Evolutionary conservation across 2,329 filamentous ascomycete genomes (phyloP).

Genomic region (Decorospora gaudefroyi): DNA sequence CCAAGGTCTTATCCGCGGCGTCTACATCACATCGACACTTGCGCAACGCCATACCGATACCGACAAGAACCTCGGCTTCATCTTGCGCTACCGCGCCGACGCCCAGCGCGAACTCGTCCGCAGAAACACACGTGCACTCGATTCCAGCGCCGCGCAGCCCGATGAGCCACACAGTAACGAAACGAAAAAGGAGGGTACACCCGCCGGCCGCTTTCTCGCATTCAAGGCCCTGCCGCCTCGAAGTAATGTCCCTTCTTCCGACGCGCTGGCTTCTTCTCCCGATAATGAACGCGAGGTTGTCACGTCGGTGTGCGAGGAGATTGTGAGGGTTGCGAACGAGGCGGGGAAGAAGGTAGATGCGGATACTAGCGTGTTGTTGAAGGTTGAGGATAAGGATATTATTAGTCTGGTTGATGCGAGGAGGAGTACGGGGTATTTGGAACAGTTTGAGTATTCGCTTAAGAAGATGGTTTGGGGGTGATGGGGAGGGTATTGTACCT

Average conservation of each 20-base stretch:
- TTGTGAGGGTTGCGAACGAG: constrained; percentile 67
- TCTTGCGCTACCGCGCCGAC: constrained; percentile 75
- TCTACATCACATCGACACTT: constrained; percentile 88
- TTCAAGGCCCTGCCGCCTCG: constrained; percentile 61
- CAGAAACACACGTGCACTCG: constrained; percentile 82
- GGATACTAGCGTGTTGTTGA: constrained; percentile 35
- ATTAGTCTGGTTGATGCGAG: constrained; percentile 84
- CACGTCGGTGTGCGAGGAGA: constrained; percentile 72
- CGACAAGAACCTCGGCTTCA: constrained; percentile 78
- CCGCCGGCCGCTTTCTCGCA: constrained; percentile 51
- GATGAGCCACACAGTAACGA: constrained; percentile 17
- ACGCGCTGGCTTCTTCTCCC: no score
- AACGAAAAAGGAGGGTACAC: constrained; percentile 24
- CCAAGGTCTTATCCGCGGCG: constrained; percentile 72
- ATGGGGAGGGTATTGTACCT: constrained; percentile 1
- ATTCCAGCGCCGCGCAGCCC: constrained; percentile 51
- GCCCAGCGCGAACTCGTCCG: constrained; percentile 72
- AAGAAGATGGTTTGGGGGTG: constrained; percentile 92
- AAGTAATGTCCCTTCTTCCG: constrained; percentile 45
- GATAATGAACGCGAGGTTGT: constrained; percentile 60
- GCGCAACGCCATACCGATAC: constrained; percentile 77
- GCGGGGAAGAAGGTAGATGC: constrained; percentile 53
- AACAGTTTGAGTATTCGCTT: constrained; percentile 84
- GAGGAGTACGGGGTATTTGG: constrained; percentile 81
- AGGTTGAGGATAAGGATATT: constrained; percentile 68